Evolutionary conservation across 2,329 filamentous ascomycete genomes (phyloP), one percentile per base, ranked within the genome.

Genomic region (Aspergillus ibericus): DNA sequence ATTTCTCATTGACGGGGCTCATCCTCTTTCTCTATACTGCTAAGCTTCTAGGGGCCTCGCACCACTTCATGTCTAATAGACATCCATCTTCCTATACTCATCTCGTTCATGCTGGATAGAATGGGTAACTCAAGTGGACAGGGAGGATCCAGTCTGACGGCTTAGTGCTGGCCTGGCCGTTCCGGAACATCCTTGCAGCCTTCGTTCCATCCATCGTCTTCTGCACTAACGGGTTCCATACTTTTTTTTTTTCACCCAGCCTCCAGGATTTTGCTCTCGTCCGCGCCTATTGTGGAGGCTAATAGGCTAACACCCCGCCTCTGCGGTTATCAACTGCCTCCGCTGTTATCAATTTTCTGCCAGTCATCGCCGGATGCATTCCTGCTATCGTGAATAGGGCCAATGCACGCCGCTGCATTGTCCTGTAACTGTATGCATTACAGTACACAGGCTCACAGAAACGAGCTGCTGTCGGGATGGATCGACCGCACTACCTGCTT

Each of bases 331-430:
- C 61, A 63, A 58, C 40, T 58, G 50, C 56, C 55, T 60, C 59
- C 61, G 59, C 60, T 53, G 53, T 57, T 60, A 40, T 59, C 58
- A 50, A 56, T 54, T 55, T 60, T 61, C 64, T 66, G 63, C 64
- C 65, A 66, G 61, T 66, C 61, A 66, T 67, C 44, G 54, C 52
- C 53, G 59, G 56, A 53, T 61, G 52, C 61, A 59, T 60, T 63
- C 58, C 59, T 57, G 59, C 62, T 66, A 65, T 66, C 62, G 49
- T 63, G 56, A 63, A 65, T 66, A 60, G 59, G 65, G 57, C 65
- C 63, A 63, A 63, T 62, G 61, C 61, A 63, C 44, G 52, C 22
- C 53, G 56, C 58, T 65, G 53, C 56, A 56, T 55, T 47, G 18
- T 52, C 36, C 56, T 49, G 59, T 61, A 62, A 59, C 56, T 56